Conservation (phyloP, 257 asterid species). For the Nicotiana undulata region DNA sequence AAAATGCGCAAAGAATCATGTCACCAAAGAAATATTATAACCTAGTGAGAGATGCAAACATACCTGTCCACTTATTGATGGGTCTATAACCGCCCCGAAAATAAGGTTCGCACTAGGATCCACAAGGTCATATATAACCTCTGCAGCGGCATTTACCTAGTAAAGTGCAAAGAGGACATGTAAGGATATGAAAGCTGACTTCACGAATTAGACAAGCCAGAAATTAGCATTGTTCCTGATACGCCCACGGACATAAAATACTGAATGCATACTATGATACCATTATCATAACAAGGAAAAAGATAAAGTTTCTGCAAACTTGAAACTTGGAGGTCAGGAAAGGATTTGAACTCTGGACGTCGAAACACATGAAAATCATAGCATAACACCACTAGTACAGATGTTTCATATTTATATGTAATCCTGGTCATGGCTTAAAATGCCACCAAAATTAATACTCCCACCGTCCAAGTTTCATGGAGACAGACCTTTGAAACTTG, state of each 20-base stretch:
- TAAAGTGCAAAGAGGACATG: background rate
- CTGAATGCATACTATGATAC: background rate
- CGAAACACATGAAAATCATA: background rate
- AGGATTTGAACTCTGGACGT: background rate
- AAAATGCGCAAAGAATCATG: background rate
- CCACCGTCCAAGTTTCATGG: no score
- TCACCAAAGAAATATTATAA: background rate
- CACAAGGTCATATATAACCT: slow-evolving; percentile 89
- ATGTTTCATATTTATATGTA: background rate
- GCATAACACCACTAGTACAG: background rate
- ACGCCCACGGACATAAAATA: background rate
- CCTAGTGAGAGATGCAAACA: slow-evolving; percentile 16
- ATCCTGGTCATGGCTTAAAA: background rate
- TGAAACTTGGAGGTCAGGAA: no score
- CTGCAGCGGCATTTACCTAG: slow-evolving; percentile 92
- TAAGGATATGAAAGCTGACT: background rate
- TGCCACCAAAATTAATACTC: background rate
- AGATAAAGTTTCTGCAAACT: no score
- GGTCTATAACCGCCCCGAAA: slow-evolving; percentile 90
- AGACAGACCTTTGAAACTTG: no score
- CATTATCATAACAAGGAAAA: background rate
- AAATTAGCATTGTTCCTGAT: background rate
- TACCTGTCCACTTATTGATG: slow-evolving; percentile 84
- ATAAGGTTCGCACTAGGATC: slow-evolving; percentile 96
- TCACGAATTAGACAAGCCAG: background rate